A percentile compares a stretch with the other conserved stretches of the same genome.
These are phyloP conservation scores for Setomelanomma holmii DNA, from an alignment of 2,329 filamentous ascomycete species.

Conservation along the genomic window DNA sequence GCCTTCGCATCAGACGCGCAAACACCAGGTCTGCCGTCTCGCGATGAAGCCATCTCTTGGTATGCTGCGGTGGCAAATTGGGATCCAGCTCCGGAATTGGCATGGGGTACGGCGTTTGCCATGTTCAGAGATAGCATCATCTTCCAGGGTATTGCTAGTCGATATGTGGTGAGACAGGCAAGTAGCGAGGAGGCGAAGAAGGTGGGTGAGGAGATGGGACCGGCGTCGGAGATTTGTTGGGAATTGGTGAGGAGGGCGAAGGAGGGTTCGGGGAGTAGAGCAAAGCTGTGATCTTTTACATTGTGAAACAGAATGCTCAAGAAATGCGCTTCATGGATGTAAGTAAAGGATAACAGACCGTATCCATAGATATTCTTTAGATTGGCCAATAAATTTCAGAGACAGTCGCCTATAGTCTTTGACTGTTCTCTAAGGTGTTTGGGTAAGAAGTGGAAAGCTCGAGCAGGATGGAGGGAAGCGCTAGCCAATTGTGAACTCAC, in stretches of 20 bases:
- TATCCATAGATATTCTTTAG: too few relatives aligned
- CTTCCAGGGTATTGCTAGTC: constrained; percentile 88
- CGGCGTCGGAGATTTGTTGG: constrained; percentile 82
- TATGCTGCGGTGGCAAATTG: constrained; percentile 73
- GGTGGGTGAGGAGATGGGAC: constrained; percentile 72
- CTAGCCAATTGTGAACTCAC: too few relatives aligned
- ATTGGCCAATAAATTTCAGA: too few relatives aligned
- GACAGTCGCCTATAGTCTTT: too few relatives aligned
- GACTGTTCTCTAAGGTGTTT: too few relatives aligned
- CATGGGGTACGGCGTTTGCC: constrained; percentile 69
- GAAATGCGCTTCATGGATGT: too few relatives aligned
- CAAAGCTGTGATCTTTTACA: constrained; percentile 35
- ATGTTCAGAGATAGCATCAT: constrained; percentile 66
- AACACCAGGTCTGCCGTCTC: constrained; percentile 71
- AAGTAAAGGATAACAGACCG: too few relatives aligned
- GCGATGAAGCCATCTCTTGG: constrained; percentile 67
- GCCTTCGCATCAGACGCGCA: constrained; percentile 65
- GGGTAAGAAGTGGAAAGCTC: too few relatives aligned
- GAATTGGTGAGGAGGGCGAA: constrained; percentile 65
- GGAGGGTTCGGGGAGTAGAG: constrained; percentile 34
- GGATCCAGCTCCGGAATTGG: constrained; percentile 66
- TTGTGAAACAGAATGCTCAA: too few relatives aligned
- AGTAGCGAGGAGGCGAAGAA: constrained; percentile 81
- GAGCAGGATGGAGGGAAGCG: too few relatives aligned
- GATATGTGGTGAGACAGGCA: constrained; percentile 83